Conservation (phyloP, 176 grass and related monocot species). For the Hsuehochloa calcarea region DNA sequence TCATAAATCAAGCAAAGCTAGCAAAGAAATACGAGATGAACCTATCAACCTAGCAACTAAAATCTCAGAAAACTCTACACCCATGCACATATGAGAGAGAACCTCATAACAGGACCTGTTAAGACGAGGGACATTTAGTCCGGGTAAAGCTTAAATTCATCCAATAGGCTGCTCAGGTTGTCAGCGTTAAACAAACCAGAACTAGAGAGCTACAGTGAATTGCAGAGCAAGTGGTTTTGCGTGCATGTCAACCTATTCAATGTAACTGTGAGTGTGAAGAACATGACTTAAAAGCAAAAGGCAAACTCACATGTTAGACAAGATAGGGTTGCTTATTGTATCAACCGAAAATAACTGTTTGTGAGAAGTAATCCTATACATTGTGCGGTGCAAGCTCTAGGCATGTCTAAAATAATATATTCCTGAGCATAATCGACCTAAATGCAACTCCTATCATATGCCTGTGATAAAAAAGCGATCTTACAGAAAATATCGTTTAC, state of each 20-base stretch:
- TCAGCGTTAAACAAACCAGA: slow-evolving; percentile 10
- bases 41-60: neutral
- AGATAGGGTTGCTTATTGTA: neutral
- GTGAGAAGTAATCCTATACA: neutral
- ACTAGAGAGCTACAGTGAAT: neutral
- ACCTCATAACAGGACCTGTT: neutral
- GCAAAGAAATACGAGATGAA: neutral
- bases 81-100: neutral
- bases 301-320: neutral
- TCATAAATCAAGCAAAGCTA: neutral
- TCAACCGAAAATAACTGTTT: neutral
- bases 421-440: neutral
- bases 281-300: neutral
- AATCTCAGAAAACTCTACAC: slow-evolving; percentile 1
- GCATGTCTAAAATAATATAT: neutral
- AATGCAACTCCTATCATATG: neutral
- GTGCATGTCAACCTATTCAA: neutral
- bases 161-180: neutral
- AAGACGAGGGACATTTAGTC: neutral
- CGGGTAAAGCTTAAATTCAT: neutral
- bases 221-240: neutral
- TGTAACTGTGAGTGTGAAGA: neutral
- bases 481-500: neutral
- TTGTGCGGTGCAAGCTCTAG: neutral
- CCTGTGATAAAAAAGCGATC: neutral